A percentile compares a stretch with the other conserved stretches of the same genome.
phyloP scores from a whole-genome alignment of 2,329 filamentous ascomycete genomes.

The Xylariales sp. region DNA sequence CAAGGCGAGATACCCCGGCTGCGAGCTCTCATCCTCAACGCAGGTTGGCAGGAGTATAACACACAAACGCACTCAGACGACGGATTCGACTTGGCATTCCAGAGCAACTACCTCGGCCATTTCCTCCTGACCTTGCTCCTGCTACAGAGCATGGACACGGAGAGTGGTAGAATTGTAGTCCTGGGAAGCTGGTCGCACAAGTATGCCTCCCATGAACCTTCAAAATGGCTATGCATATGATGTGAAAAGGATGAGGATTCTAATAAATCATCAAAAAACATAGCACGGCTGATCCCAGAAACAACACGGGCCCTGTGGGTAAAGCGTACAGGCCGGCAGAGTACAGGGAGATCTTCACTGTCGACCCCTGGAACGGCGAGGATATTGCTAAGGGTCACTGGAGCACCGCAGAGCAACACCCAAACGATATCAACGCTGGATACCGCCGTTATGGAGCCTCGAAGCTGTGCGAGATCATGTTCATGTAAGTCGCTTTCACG shows the following conservation, averaged over 20 bases:
- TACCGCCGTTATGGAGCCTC: constrained; percentile 26
- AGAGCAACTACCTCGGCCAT: constrained; percentile 26
- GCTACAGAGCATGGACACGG: constrained; percentile 28
- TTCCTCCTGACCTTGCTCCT: constrained; percentile 27
- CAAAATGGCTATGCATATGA: no score
- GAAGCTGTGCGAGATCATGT: constrained; percentile 27
- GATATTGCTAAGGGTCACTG: constrained; percentile 20
- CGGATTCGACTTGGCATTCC: constrained; percentile 27
- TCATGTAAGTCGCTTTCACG: constrained; percentile 26
- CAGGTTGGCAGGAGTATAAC: constrained; percentile 17
- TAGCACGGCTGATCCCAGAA: neutral
- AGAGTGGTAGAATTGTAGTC: constrained; percentile 24
- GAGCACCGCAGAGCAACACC: constrained; percentile 17
- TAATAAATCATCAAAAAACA: no score
- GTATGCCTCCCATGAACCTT: constrained; percentile 17
- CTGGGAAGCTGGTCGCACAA: constrained; percentile 27
- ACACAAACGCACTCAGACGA: constrained; percentile 24
- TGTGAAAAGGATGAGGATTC: no score
- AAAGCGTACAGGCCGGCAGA: constrained; percentile 15
- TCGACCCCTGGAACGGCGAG: constrained; percentile 14
- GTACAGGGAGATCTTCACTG: constrained; percentile 18
- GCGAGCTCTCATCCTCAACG: constrained; percentile 19
- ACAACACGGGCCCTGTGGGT: constrained; percentile 1
- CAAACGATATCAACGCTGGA: constrained; percentile 13
- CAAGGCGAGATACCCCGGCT: constrained; percentile 19